These are phyloP conservation scores for Hyaloscypha bicolor DNA, from an alignment of 495 filamentous ascomycete genomes.

Conservation along the genomic window DNA sequence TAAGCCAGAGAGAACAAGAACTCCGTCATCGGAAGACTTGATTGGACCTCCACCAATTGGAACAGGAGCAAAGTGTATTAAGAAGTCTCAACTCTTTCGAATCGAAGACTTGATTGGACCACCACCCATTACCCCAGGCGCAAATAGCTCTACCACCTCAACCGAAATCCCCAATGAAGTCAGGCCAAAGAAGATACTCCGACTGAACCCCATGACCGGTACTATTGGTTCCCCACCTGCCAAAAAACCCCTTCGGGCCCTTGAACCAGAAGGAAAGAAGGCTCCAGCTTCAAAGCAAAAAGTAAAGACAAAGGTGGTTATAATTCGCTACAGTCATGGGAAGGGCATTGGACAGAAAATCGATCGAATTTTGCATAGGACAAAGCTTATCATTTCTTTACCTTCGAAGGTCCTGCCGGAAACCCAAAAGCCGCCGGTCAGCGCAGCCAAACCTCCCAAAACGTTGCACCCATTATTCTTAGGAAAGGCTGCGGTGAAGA, in stretches of 20 bases:
- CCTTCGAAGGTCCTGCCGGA: constrained; percentile 21
- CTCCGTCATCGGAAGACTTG: not conserved
- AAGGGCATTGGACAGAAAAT: constrained; percentile 48
- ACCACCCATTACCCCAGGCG: not conserved
- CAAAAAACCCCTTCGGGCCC: constrained; percentile 16
- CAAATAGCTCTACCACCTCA: not conserved
- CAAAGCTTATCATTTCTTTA: constrained; percentile 4
- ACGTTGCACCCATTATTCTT: constrained; percentile 27
- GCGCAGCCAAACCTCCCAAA: constrained; percentile 3
- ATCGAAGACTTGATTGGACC: not conserved
- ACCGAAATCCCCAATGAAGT: not conserved
- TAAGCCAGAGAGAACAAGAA: too few species aligned
- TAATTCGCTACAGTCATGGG: constrained; percentile 19
- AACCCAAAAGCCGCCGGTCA: constrained; percentile 18
- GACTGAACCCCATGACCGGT: constrained; percentile 51
- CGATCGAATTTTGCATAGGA: constrained; percentile 34
- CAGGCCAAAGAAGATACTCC: constrained; percentile 49
- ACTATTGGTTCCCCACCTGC: constrained; percentile 57
- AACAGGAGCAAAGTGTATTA: not conserved
- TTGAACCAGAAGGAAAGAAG: constrained; percentile 5
- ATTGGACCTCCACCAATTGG: not conserved
- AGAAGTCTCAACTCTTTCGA: too few species aligned
- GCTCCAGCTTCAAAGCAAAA: not conserved
- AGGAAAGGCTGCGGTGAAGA: constrained; percentile 18
- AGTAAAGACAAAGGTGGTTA: constrained; percentile 25